These are phyloP conservation scores for Syncephalastrum monosporum DNA, from an alignment of 371 early-diverging fungal species.

Conservation along the genomic window DNA sequence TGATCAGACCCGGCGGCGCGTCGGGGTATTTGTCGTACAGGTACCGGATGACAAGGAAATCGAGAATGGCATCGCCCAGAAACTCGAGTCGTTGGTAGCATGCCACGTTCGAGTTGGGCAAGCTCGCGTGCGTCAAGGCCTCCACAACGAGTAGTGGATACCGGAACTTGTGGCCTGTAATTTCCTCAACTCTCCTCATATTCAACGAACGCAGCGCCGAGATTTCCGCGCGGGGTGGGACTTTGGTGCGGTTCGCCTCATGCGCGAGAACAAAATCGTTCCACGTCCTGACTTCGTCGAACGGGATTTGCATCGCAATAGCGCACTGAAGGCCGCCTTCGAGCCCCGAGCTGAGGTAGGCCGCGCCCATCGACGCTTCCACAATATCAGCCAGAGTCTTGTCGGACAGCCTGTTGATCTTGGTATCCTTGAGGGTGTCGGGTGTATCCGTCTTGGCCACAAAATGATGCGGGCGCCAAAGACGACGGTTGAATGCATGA, in stretches of 20 bases:
- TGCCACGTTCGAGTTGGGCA: conserved; percentile 50
- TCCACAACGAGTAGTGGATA: conserved; percentile 65
- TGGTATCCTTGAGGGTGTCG: conserved; percentile 30
- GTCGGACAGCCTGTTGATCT: conserved; percentile 60
- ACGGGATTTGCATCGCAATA: conserved; percentile 55
- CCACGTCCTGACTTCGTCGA: conserved; percentile 57
- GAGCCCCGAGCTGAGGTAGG: conserved; percentile 61
- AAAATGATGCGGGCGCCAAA: conserved; percentile 64
- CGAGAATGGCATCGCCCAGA: conserved; percentile 92
- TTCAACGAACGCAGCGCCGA: conserved; percentile 26
- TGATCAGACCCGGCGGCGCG: conserved; percentile 68
- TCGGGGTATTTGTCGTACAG: conserved; percentile 62
- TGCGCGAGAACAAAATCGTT: conserved; percentile 42
- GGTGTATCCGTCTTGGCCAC: conserved; percentile 31
- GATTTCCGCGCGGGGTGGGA: conserved; percentile 31
- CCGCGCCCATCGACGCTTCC: conserved; percentile 88
- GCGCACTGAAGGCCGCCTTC: conserved; percentile 64
- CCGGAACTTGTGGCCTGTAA: conserved; percentile 73
- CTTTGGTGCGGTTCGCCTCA: conserved; percentile 21
- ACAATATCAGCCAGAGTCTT: conserved; percentile 90
- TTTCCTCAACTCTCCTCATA: conserved; percentile 40
- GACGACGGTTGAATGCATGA: conserved; percentile 61
- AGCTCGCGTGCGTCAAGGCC: conserved; percentile 87
- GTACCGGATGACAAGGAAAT: conserved; percentile 75
- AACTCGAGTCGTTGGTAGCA: conserved; percentile 95